phyloP scores from a whole-genome alignment of 2,329 filamentous ascomycete species.

The Colletotrichum theobromicola region DNA sequence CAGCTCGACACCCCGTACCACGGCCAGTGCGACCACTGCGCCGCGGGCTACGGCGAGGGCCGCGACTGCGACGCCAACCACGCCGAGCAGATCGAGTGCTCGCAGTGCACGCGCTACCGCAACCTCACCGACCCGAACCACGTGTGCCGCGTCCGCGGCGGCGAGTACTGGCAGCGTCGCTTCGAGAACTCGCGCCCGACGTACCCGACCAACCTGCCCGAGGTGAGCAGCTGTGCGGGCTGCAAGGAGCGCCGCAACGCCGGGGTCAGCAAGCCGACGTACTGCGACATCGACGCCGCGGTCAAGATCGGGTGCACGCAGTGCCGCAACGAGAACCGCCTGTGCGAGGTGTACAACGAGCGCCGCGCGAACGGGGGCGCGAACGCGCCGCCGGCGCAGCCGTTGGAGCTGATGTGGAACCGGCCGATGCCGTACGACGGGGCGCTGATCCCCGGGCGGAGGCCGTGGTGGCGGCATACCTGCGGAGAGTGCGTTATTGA shows the following conservation, averaged over 20 bases:
- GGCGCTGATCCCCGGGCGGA: conserved; percentile 1
- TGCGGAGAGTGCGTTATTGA: conserved; percentile 18
- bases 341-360: conserved; percentile 1
- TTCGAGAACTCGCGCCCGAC: conserved; percentile 10
- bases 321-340: background rate
- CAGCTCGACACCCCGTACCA: background rate
- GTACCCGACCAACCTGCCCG: background rate
- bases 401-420: conserved; percentile 4
- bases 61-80: conserved; percentile 13
- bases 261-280: background rate
- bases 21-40: conserved; percentile 14
- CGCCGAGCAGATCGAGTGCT: conserved; percentile 16
- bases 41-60: background rate
- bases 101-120: conserved; percentile 11
- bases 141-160: conserved; percentile 3
- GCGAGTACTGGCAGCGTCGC: conserved; percentile 14
- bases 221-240: conserved; percentile 4
- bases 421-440: conserved; percentile 11
- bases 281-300: conserved; percentile 15
- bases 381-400: background rate
- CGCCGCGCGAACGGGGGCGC: background rate
- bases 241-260: background rate
- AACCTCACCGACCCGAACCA: conserved; percentile 9
- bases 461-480: conserved; percentile 20
- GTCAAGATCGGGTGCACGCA: conserved; percentile 16